Conservation (phyloP, 768 basidiomycete genomes). For the Galerina sulciceps region DNA sequence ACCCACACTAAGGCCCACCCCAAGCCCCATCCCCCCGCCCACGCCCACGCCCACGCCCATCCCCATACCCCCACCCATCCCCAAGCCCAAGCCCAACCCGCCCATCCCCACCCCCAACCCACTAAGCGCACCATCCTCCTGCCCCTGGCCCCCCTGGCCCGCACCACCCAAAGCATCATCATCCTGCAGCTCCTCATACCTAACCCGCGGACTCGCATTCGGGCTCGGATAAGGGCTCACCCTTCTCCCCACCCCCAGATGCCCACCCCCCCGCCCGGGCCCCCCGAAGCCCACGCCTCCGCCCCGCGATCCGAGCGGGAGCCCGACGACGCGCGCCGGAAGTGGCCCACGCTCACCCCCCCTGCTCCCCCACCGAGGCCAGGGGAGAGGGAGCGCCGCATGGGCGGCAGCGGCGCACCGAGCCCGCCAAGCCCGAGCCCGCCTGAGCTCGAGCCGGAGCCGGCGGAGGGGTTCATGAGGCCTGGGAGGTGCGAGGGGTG, state of each 20-base stretch:
- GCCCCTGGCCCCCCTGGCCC: background rate
- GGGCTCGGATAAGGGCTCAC: slow-evolving; percentile 72
- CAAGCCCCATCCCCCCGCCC: background rate
- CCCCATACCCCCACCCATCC: slow-evolving; percentile 12
- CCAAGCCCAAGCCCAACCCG: slow-evolving; percentile 11
- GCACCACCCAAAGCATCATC: slow-evolving; percentile 17
- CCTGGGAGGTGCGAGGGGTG: slow-evolving; percentile 9
- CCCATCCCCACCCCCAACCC: background rate
- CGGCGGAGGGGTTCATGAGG: background rate
- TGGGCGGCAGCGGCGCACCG: background rate
- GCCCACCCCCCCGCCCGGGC: background rate
- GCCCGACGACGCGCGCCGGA: slow-evolving; percentile 45
- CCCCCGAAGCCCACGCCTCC: slow-evolving; percentile 28
- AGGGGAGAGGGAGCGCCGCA: slow-evolving; percentile 1
- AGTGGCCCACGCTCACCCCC: slow-evolving; percentile 32
- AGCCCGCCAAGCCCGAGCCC: background rate
- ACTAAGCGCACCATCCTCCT: too few species aligned
- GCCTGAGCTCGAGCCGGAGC: background rate
- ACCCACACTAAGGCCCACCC: slow-evolving; percentile 6
- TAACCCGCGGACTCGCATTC: slow-evolving; percentile 62
- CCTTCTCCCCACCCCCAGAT: slow-evolving; percentile 25
- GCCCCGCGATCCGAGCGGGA: slow-evolving; percentile 45
- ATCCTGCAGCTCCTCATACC: slow-evolving; percentile 53
- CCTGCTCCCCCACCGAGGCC: background rate
- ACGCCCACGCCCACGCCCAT: too few species aligned